These are phyloP conservation scores for Salix dunnii DNA, from an alignment of 345 rosid species.

Conservation along the genomic window DNA sequence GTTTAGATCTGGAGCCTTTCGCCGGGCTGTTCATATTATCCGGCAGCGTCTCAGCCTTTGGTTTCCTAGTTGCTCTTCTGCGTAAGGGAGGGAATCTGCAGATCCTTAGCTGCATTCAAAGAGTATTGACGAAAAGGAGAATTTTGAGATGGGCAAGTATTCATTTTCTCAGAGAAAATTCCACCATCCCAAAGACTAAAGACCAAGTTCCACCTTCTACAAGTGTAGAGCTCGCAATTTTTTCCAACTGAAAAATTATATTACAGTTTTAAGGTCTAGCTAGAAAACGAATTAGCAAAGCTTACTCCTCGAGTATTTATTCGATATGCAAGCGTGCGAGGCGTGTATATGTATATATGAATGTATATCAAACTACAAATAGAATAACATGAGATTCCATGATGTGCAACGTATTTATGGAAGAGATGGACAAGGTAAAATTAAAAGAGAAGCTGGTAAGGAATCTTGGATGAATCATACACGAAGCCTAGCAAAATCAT, in stretches of 20 bases:
- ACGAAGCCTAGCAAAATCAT: too few species aligned
- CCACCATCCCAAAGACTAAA: neutral
- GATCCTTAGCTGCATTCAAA: neutral
- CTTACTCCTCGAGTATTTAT: too few species aligned
- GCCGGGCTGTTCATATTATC: conserved; percentile 17
- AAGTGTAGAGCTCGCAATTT: neutral
- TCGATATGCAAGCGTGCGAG: too few species aligned
- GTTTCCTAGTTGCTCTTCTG: conserved; percentile 4
- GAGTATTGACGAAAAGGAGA: neutral
- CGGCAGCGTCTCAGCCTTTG: conserved; percentile 14
- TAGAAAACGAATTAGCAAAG: neutral
- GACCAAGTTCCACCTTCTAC: neutral
- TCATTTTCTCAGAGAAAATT: neutral
- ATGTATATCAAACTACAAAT: too few species aligned
- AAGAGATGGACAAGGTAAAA: too few species aligned
- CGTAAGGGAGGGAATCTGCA: neutral
- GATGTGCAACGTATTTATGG: too few species aligned
- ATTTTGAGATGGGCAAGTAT: conserved; percentile 1
- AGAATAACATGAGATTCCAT: too few species aligned
- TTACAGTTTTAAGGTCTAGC: neutral
- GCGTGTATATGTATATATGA: too few species aligned
- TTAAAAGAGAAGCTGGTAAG: too few species aligned
- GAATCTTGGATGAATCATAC: too few species aligned
- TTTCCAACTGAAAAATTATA: neutral
- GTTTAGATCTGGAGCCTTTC: conserved; percentile 18